Conservation (phyloP, 208 protist species). For the Balamuthia mandrillaris region DNA sequence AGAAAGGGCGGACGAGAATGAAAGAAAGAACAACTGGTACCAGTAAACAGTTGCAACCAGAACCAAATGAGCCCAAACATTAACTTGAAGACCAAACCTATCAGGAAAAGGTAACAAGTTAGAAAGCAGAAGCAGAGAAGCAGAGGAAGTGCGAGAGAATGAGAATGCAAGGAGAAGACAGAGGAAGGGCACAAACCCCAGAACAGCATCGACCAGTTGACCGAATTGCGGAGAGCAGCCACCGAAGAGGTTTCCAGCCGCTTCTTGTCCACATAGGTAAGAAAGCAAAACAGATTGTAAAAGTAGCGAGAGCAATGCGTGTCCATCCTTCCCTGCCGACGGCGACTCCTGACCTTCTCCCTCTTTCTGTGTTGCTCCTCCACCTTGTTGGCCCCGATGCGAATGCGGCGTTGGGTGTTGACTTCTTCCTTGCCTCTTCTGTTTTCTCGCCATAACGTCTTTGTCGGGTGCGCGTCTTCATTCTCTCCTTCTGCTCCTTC, state of each 20-base stretch:
- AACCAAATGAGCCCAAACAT: neutral
- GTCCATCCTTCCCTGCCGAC: neutral
- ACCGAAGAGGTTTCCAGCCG: neutral
- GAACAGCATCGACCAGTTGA: neutral
- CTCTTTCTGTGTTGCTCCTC: neutral
- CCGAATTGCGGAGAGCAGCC: neutral
- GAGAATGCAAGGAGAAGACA: neutral
- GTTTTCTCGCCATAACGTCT: neutral
- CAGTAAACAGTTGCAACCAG: slow-evolving; percentile 14
- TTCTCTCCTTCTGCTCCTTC: too few relatives aligned
- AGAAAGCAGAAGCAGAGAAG: neutral
- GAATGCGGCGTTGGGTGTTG: neutral
- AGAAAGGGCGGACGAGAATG: neutral
- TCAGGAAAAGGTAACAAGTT: neutral
- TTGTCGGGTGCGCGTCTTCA: neutral
- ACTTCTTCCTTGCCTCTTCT: neutral
- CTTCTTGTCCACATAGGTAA: neutral
- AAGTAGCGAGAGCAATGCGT: slow-evolving; percentile 14
- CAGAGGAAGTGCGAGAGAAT: too few relatives aligned
- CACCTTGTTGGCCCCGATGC: neutral
- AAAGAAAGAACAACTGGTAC: neutral
- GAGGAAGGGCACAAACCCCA: neutral
- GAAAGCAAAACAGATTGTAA: slow-evolving; percentile 25
- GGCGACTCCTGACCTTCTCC: neutral
- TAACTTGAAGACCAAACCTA: neutral